Percentiles rank a stretch among this genome's conserved stretches.
Conservation (phyloP, 176 grass and related monocot species). For the Triticum monococcum region DNA sequence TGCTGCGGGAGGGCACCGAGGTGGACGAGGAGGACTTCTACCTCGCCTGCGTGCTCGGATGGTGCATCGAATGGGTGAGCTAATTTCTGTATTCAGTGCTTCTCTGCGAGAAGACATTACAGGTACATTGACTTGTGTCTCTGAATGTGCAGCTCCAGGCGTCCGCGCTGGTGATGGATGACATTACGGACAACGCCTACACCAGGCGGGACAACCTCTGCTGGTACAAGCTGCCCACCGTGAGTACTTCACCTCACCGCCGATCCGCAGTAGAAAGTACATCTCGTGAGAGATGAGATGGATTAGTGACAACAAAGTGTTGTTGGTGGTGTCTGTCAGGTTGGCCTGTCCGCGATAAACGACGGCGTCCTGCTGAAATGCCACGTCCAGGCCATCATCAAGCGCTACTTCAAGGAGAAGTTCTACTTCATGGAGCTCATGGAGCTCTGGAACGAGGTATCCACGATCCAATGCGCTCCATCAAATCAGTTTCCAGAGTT, state of each 20-base stretch:
- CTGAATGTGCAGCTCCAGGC: slow-evolving; percentile 39
- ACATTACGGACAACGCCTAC: slow-evolving; percentile 71
- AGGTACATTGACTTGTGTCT: too few species aligned
- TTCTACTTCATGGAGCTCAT: slow-evolving; percentile 52
- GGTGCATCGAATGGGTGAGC: slow-evolving; percentile 47
- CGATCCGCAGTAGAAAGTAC: too few species aligned
- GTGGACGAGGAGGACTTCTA: slow-evolving; percentile 48
- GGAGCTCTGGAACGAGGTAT: slow-evolving; percentile 62
- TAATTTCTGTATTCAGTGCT: too few species aligned
- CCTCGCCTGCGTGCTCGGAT: slow-evolving; percentile 47
- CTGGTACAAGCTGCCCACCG: slow-evolving; percentile 58
- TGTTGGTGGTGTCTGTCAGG: slow-evolving; percentile 10
- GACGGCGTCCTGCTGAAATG: slow-evolving; percentile 63
- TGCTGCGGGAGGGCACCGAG: slow-evolving; percentile 38
- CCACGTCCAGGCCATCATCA: slow-evolving; percentile 59
- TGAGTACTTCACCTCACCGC: neutral
- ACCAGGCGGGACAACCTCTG: slow-evolving; percentile 62
- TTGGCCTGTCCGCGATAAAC: slow-evolving; percentile 63
- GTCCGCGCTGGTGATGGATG: slow-evolving; percentile 62
- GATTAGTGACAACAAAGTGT: neutral
- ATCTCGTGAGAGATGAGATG: neutral
- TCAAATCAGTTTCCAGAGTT: neutral
- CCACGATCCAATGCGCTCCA: neutral
- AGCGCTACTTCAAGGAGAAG: slow-evolving; percentile 64
- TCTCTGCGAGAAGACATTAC: too few species aligned